Evolutionary conservation across 2,329 filamentous ascomycete genomes (phyloP).

Genomic region (Fusarium nurragi): DNA sequence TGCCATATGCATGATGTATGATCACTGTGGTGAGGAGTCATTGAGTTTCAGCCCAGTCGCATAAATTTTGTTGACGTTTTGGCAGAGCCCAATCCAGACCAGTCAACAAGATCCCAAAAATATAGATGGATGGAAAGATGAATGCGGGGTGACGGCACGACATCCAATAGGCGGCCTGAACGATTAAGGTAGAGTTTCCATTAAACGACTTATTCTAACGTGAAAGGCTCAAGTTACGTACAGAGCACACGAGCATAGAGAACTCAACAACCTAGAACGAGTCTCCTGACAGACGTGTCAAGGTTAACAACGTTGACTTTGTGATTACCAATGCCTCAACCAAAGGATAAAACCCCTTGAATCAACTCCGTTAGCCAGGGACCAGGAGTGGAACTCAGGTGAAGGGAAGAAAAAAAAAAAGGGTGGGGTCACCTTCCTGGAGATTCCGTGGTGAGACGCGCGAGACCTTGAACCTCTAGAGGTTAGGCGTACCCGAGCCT

Average conservation of each 20-base stretch:
- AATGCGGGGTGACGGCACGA: constrained; percentile 37
- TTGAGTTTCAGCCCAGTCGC: constrained; percentile 27
- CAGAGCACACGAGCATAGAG: not conserved
- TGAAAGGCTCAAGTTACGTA: constrained; percentile 9
- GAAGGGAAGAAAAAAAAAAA: constrained; percentile 10
- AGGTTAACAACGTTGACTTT: not conserved
- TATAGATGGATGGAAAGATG: constrained; percentile 3
- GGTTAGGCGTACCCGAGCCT: constrained; percentile 45
- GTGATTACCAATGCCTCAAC: constrained; percentile 23
- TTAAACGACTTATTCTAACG: not conserved
- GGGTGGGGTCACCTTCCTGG: constrained; percentile 29
- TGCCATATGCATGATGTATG: not conserved
- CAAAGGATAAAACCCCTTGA: constrained; percentile 1
- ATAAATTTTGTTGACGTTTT: constrained; percentile 31
- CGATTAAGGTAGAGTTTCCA: not conserved
- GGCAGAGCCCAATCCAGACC: constrained; percentile 24
- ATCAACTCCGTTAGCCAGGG: constrained; percentile 24
- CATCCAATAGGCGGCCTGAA: constrained; percentile 26
- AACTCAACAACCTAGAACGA: not conserved
- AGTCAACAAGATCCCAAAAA: constrained; percentile 35
- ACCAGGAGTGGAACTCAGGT: constrained; percentile 25
- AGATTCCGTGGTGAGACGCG: constrained; percentile 42
- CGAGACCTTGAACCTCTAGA: constrained; percentile 46
- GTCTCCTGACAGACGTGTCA: not conserved
- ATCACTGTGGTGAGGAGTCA: constrained; percentile 21